Evolutionary conservation across 495 filamentous ascomycete genomes (phyloP), one percentile per base, ranked within the genome.

Genomic region (Glutinoglossum americanum): DNA sequence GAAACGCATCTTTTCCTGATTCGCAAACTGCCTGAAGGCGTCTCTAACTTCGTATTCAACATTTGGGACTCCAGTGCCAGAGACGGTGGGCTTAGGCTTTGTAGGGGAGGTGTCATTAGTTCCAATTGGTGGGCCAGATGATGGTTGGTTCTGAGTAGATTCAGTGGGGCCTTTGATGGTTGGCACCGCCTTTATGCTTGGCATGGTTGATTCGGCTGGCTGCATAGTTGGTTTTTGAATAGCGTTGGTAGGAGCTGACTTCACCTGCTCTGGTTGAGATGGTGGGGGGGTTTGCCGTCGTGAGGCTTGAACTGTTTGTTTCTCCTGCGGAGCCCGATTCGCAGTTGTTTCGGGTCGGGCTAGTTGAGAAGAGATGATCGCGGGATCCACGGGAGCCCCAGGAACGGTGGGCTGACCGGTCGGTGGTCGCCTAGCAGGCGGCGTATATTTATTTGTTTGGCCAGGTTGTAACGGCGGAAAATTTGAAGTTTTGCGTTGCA

Each of bases 1-100:
- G 60, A 80, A 73, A 45, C 84, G 80, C 56, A 77, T 69, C 64
- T 90, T 88, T 67, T 95, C 87, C 17, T 70, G 74, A 54, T 77
- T 80, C 21, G 87, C 84, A 64, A 96, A 96, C 28, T 76, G 77
- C 63, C 83, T 87, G 75, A 94, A 96, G 3, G 81, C 78, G 60
- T 81, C 78, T 7, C 86, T 70, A 10, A 92, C 80, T 56, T 92
- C 83, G 23, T 73, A 73, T 69, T 94, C 87, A 11, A 92, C 85
- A 51, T 81, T 90, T 11, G 78, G 74, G 10, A 83, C 28, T 19
- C 49, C 49, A 30, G 49, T 53, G 1, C 49, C 49, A 17, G 49
- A 53, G 30, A 53, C 49, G 1, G 49, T 27, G 23, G 49, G 8
- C n/a, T 53, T 53, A 10, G 49, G 26, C 5, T 53, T 53, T 4